Base-by-base conservation (phyloP, 2,329 filamentous ascomycete genomes). In the Ophiostoma himal-ulmi region DNA sequence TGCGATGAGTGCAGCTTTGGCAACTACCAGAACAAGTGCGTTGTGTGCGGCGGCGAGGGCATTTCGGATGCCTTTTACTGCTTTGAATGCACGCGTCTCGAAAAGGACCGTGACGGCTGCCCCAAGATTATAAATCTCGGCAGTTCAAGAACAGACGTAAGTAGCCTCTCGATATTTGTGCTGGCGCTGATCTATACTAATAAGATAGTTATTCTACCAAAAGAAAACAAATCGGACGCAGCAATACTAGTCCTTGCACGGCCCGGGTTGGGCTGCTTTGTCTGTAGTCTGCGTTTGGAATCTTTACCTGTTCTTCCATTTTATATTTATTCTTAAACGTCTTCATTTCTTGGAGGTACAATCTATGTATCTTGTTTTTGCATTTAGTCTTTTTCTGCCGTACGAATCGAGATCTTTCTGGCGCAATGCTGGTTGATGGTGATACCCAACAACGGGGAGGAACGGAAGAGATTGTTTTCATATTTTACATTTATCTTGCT, bases 11-110 rank as follows among this genome's bases (percentile, higher is more conserved):
- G 95, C 85, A 94, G 92, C 79, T 99, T 99, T 80, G 95, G 95
- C 78, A 99, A 99, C 86, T 99, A 97, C 84, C 95, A 98, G 83
- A 99, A 99, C 84, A 99, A 99, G 82, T 99, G 95, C 80, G 93
- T 99, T 75, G 95, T 99, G 62, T 99, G 95, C 81, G 95, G 95
- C 79, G 95, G 95, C 76, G 95, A 76, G 82, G 95, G 95, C 39
- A 99, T 99, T 79, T 95, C 91, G 44, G 95, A 99, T 80, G 95
- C 95, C 68, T 98, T 98, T 81, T 99, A 99, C 84, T 99, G 95
- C 84, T 98, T 98, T 78, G 95, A 99, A 82, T 99, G 95, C 80
- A 99, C 95, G 71, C 87, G 95, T 8, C 83, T 99, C 20, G 95
- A 99, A 80, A 99, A 98, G 82, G 95, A 99, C 79, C 85, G 95